phyloP scores from a whole-genome alignment of 352 stramenopile genomes.

The Pythium plurisporium region DNA sequence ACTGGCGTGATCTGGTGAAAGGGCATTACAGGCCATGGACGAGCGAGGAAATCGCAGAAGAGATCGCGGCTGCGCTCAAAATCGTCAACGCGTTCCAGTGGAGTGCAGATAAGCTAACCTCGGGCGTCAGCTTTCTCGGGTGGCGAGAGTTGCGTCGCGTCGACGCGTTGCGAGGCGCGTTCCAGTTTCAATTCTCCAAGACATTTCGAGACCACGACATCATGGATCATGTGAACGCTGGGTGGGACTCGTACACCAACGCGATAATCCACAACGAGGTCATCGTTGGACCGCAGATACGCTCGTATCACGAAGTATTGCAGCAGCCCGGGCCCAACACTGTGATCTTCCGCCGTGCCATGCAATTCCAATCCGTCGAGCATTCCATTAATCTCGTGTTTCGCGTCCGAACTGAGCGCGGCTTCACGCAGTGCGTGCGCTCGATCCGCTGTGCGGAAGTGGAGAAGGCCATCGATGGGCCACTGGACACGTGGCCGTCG shows the following conservation, averaged over 20 bases:
- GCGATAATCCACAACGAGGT: neutral
- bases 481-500: neutral
- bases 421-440: neutral
- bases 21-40: neutral
- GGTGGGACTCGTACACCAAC: constrained; percentile 4
- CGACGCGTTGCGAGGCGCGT: neutral
- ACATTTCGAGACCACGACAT: neutral
- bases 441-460: neutral
- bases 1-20: neutral
- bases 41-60: neutral
- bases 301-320: neutral
- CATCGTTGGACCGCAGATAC: neutral
- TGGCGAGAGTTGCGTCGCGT: constrained; percentile 1
- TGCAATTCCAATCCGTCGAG: too few relatives aligned
- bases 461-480: neutral
- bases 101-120: neutral
- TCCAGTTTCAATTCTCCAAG: constrained; percentile 14
- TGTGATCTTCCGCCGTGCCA: neutral
- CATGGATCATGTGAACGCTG: neutral
- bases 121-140: constrained; percentile 2
- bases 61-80: neutral
- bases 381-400: neutral
- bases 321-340: neutral
- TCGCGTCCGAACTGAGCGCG: neutral
- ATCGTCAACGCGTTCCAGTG: neutral